Conservation (phyloP, 1,284 basidiomycete genomes). For the Rhodofomes roseus region DNA sequence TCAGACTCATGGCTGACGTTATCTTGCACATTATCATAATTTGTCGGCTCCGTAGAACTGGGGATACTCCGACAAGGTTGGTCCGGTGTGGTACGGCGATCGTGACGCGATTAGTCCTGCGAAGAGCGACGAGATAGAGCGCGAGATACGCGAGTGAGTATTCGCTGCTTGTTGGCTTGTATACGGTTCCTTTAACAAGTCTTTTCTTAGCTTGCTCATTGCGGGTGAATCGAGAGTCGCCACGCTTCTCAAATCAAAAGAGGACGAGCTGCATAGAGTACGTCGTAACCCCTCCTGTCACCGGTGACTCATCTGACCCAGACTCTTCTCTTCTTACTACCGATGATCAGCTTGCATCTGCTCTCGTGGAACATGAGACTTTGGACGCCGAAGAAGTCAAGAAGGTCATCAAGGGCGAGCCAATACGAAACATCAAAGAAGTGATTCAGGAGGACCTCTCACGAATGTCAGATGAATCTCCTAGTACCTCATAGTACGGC, state of each 20-base stretch:
- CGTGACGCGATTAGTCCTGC: slow-evolving; percentile 66
- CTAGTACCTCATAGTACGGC: slow-evolving; percentile 16
- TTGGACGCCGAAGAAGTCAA: slow-evolving; percentile 81
- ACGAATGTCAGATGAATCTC: slow-evolving; percentile 28
- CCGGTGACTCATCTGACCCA: slow-evolving; percentile 9
- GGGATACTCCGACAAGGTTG: slow-evolving; percentile 85
- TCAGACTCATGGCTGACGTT: slow-evolving; percentile 2
- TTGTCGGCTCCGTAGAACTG: slow-evolving; percentile 38
- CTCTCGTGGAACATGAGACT: slow-evolving; percentile 93
- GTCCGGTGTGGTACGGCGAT: slow-evolving; percentile 78
- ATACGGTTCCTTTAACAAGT: slow-evolving; percentile 3
- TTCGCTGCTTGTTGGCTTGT: not conserved
- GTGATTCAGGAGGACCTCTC: slow-evolving; percentile 55
- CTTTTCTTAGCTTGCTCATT: slow-evolving; percentile 60
- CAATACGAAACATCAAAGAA: slow-evolving; percentile 64
- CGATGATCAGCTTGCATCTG: slow-evolving; percentile 68
- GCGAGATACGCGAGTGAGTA: slow-evolving; percentile 75
- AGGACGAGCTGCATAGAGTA: slow-evolving; percentile 81
- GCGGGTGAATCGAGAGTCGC: slow-evolving; percentile 70
- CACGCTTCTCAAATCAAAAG: slow-evolving; percentile 64
- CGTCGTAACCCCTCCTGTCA: slow-evolving; percentile 20
- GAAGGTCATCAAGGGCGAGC: slow-evolving; percentile 80
- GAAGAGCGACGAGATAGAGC: slow-evolving; percentile 80
- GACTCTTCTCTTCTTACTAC: slow-evolving; percentile 4
- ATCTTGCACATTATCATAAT: slow-evolving; percentile 2